Conservation (phyloP, 805 yeast species). For the Saccharomycopsis schoenii region DNA sequence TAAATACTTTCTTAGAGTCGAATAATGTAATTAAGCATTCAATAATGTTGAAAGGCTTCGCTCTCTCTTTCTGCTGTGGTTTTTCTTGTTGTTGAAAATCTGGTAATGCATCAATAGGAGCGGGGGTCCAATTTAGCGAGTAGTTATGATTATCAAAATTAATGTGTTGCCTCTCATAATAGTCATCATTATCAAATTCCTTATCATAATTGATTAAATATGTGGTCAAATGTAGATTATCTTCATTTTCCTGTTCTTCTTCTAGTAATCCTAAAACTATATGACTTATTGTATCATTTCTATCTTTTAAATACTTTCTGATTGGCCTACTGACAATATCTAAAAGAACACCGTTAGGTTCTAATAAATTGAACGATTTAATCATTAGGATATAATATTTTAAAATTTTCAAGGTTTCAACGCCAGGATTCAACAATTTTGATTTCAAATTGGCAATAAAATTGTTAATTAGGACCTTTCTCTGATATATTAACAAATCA, state of each 20-base stretch:
- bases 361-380: conserved; percentile 62
- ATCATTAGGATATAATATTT: conserved; percentile 62
- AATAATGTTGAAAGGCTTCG: conserved; percentile 53
- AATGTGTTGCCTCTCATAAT: conserved; percentile 9
- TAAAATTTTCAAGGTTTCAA: conserved; percentile 65
- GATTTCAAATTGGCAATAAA: not conserved
- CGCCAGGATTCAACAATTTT: conserved; percentile 62
- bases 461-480: not conserved
- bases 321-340: conserved; percentile 75
- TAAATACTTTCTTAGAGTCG: conserved; percentile 57
- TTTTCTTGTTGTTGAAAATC: conserved; percentile 41
- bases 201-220: conserved; percentile 42
- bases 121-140: conserved; percentile 65
- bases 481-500: not conserved
- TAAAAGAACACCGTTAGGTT: conserved; percentile 75
- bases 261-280: conserved; percentile 64
- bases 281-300: conserved; percentile 62
- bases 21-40: conserved; percentile 63
- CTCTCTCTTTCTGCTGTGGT: conserved; percentile 25
- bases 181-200: conserved; percentile 8
- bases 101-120: conserved; percentile 81
- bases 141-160: conserved; percentile 23
- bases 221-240: conserved; percentile 31
- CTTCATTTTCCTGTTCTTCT: conserved; percentile 29
- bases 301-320: conserved; percentile 54